phyloP scores from a whole-genome alignment of 352 stramenopile species.

The Pythium rishiriense region DNA sequence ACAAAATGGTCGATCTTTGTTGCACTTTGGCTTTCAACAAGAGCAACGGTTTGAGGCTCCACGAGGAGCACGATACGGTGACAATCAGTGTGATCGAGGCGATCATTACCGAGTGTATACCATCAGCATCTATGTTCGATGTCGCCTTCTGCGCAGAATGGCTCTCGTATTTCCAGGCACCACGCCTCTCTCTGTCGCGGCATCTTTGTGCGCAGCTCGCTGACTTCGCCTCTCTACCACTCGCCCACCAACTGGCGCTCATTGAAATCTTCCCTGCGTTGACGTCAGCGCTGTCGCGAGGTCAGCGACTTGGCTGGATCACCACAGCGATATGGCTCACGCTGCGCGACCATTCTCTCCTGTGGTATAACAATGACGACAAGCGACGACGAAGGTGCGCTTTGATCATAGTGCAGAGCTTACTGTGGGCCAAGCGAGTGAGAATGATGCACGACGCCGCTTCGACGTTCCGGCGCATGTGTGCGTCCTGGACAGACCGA shows the following conservation, averaged over 20 bases:
- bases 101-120: neutral
- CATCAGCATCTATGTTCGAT: neutral
- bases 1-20: neutral
- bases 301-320: neutral
- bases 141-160: conserved; percentile 7
- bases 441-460: conserved; percentile 1
- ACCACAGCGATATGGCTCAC: neutral
- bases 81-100: neutral
- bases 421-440: conserved; percentile 8
- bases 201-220: neutral
- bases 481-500: neutral
- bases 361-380: neutral
- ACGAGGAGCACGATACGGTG: neutral
- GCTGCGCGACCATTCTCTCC: neutral
- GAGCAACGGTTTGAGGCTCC: neutral
- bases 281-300: neutral
- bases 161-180: neutral
- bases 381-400: neutral
- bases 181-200: neutral
- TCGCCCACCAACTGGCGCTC: neutral
- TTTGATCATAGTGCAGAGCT: neutral
- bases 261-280: conserved; percentile 4
- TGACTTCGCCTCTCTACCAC: neutral
- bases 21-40: neutral
- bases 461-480: conserved; percentile 1